Evolutionary conservation across 345 rosid species (phyloP).

Genomic region (Lumnitzera littorea): DNA sequence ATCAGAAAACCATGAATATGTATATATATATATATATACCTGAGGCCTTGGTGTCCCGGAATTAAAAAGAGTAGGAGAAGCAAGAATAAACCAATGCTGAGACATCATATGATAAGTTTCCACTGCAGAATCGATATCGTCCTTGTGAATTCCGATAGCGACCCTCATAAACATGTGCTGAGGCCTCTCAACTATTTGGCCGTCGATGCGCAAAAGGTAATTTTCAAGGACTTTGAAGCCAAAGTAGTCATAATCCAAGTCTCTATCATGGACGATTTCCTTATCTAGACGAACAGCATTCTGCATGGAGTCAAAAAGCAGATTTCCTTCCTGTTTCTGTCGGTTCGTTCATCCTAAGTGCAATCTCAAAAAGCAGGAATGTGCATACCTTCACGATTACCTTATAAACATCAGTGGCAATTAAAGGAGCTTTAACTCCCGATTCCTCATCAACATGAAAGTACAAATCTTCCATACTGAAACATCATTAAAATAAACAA

Average conservation of each 20-base stretch:
- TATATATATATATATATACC: conserved; percentile 17
- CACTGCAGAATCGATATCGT: conserved; percentile 63
- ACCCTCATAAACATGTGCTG: conserved; percentile 97
- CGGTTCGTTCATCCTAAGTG: not conserved
- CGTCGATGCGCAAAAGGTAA: conserved; percentile 76
- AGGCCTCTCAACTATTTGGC: conserved; percentile 79
- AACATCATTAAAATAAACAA: conserved; percentile 6
- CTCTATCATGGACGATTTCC: conserved; percentile 84
- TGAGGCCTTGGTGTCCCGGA: conserved; percentile 91
- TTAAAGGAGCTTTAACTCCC: conserved; percentile 64
- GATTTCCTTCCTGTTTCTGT: not conserved
- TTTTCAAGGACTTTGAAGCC: conserved; percentile 94
- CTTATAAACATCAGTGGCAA: conserved; percentile 87
- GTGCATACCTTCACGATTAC: conserved; percentile 71
- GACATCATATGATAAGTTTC: conserved; percentile 86
- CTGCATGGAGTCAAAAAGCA: conserved; percentile 23
- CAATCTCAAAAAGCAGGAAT: not conserved
- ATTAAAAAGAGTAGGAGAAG: conserved; percentile 87
- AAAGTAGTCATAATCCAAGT: conserved; percentile 86
- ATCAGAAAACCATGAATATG: no score
- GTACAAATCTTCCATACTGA: conserved; percentile 78
- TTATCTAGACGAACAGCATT: conserved; percentile 77
- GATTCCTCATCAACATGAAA: conserved; percentile 63
- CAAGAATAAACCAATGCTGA: conserved; percentile 94
- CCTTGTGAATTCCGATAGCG: conserved; percentile 76